phyloP scores from a whole-genome alignment of 2,329 filamentous ascomycete species.

The Colletotrichum plurivorum region DNA sequence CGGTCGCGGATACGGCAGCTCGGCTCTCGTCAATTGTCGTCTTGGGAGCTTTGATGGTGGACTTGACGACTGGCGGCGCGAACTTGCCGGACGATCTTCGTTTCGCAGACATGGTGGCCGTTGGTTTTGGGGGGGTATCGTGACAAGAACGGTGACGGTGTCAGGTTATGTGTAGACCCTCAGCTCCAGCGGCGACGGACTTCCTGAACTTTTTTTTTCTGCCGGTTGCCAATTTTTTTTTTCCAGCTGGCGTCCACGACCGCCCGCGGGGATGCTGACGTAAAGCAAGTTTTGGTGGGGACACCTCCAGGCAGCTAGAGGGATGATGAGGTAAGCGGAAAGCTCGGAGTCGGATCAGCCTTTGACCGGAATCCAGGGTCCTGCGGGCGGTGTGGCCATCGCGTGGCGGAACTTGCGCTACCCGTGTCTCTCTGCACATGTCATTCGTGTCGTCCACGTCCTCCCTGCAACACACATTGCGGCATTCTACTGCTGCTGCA shows the following conservation, averaged over 20 bases:
- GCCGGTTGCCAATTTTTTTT: slow-evolving; percentile 40
- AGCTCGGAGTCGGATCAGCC: neutral
- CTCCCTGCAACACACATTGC: too few relatives aligned
- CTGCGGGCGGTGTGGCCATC: neutral
- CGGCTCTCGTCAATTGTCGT: slow-evolving; percentile 71
- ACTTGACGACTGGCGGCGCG: slow-evolving; percentile 67
- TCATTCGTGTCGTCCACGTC: neutral
- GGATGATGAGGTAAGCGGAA: neutral
- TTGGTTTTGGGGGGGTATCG: slow-evolving; percentile 18
- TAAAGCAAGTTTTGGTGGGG: neutral
- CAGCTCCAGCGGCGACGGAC: slow-evolving; percentile 28
- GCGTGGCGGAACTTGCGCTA: neutral
- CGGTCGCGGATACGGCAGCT: slow-evolving; percentile 64
- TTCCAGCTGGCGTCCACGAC: slow-evolving; percentile 24
- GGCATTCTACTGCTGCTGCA: too few relatives aligned
- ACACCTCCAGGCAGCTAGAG: neutral
- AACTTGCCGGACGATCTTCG: slow-evolving; percentile 72
- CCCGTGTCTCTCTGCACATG: slow-evolving; percentile 11
- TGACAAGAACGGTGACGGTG: slow-evolving; percentile 2
- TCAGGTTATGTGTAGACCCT: slow-evolving; percentile 17
- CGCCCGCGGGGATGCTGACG: slow-evolving; percentile 37
- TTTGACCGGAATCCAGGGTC: neutral
- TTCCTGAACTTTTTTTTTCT: slow-evolving; percentile 40
- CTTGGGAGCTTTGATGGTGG: slow-evolving; percentile 66
- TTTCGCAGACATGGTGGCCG: slow-evolving; percentile 68